These are phyloP conservation scores for Ligustrum vulgare DNA, from an alignment of 257 asterid species.

Conservation along the genomic window DNA sequence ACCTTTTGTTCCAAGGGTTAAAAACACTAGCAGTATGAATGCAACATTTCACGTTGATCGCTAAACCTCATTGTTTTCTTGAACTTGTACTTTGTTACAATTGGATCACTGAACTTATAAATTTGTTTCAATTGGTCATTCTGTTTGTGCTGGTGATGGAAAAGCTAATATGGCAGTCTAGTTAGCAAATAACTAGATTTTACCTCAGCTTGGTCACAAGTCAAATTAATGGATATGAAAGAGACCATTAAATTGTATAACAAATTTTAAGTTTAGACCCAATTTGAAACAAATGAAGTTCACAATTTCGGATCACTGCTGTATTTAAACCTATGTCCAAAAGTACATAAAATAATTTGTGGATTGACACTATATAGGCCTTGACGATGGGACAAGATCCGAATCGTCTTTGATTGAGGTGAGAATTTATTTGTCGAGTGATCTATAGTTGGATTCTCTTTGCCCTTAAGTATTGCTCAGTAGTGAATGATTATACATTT, in stretches of 20 bases:
- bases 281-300: neutral
- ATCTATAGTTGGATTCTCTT: neutral
- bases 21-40: neutral
- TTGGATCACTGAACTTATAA: no score
- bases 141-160: neutral
- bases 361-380: conserved; percentile 46
- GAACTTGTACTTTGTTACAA: no score
- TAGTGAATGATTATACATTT: neutral
- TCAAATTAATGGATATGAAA: neutral
- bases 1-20: neutral
- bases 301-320: no score
- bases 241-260: neutral
- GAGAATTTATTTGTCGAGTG: conserved; percentile 1
- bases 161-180: neutral
- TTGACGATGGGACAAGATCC: conserved; percentile 84
- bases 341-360: neutral
- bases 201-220: no score
- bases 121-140: neutral
- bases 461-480: neutral
- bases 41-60: no score
- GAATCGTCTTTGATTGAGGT: conserved; percentile 92
- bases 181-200: no score
- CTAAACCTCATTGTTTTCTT: no score
- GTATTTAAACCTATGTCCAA: no score
- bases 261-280: neutral